Percentiles rank a stretch among this genome's conserved stretches.
These are phyloP conservation scores for Homolaphlyctis polyrhiza DNA, from an alignment of 371 early-diverging fungal genomes.

Conservation along the genomic window DNA sequence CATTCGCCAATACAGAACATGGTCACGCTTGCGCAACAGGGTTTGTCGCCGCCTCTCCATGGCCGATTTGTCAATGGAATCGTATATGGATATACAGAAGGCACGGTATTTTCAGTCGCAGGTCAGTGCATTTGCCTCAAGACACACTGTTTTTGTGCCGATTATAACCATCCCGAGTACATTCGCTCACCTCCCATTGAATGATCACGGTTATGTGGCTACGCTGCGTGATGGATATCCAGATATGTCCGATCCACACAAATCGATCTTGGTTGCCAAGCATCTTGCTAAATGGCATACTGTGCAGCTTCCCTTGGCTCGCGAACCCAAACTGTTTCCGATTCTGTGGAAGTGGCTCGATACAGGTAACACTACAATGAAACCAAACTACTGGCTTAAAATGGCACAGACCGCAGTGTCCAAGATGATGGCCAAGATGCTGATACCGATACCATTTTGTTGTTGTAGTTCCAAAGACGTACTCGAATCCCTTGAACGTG, in stretches of 20 bases:
- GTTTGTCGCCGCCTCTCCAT: conserved; percentile 76
- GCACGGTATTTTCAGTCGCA: conserved; percentile 40
- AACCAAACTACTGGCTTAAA: no score
- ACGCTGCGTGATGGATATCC: background rate
- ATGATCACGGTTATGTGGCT: no score
- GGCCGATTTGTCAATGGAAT: conserved; percentile 85
- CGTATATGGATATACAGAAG: conserved; percentile 85
- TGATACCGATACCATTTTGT: no score
- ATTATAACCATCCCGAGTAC: no score
- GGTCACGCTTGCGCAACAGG: conserved; percentile 62
- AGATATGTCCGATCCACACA: conserved; percentile 68
- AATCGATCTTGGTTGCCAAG: conserved; percentile 70
- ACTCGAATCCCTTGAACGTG: conserved; percentile 54
- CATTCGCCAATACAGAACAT: conserved; percentile 79
- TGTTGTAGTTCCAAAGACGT: conserved; percentile 67
- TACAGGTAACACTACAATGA: conserved; percentile 46
- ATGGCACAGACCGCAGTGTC: no score
- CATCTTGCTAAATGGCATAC: conserved; percentile 79
- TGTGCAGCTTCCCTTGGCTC: conserved; percentile 42
- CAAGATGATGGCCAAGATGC: no score
- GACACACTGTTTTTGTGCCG: background rate
- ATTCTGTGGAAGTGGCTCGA: conserved; percentile 78
- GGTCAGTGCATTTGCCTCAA: conserved; percentile 10
- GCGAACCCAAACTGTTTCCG: conserved; percentile 62
- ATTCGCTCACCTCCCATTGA: no score